Base-by-base conservation (phyloP, 225 moss, liverwort and hornwort species). In the Neckera pumila region DNA sequence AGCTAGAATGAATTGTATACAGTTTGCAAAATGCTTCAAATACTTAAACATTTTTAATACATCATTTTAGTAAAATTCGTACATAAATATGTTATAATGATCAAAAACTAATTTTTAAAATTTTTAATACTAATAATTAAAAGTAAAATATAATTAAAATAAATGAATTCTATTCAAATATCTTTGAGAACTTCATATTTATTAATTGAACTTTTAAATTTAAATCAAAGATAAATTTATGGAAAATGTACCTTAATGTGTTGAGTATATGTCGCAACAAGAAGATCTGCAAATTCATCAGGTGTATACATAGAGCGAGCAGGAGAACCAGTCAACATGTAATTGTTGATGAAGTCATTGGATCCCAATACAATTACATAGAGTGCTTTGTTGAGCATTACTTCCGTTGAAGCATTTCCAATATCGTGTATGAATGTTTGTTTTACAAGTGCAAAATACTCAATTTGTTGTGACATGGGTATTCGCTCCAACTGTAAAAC, bases 401-500 rank as follows among this genome's bases (percentile, higher is more conserved):
- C 43, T n/a, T 74, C 58, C 0, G 89, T 87, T 20, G 87, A 80
- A 27, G 31, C 54, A 92, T 92, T 92, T 74, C 91, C 91, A 34
- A 56, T 79, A 61, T 88, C 73, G 0, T 63, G 86, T 45, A 88
- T 53, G 4, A 96, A 87, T 31, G 90, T 90, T 88, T 94, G 87
- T 81, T 93, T 96, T 21, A 96, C 84, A 33, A 90, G 58, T 56
- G 87, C 88, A 84, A 96, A 96, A 80, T 98, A 98, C 23, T 96
- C 96, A 82, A 98, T 90, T 79, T 96, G 98, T 58, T 96, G 94
- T 27, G 98, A 98, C 94, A 96, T 93, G 12, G 98, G 96, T 74
- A 96, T 96, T 27, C 96, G 90, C 79, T 95, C 96, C 84, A 98
- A 83, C 96, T 98, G 77, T 8, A 56, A 47, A 84, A 71, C 45